Evolutionary conservation across 192 early-diverging fungal genomes (phyloP), one percentile per base, ranked within the genome.

Genomic region (Coemansia guatemalensis): DNA sequence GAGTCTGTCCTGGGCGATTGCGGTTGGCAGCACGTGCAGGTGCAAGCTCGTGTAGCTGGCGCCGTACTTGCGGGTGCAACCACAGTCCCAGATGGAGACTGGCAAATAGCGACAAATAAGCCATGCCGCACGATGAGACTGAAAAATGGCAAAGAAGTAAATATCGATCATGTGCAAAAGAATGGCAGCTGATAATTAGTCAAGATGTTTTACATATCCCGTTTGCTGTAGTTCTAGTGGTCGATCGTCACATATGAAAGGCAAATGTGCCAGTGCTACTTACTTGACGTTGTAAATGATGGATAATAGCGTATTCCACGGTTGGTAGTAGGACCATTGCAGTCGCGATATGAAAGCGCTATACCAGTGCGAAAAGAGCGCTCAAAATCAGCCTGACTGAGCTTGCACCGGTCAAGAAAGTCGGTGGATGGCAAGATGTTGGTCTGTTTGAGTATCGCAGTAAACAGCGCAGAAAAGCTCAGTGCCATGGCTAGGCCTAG

Each of bases 21-120:
- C 50, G 60, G 5, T 56, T 39, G 11, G 65, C 23, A 25, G 24
- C 6, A 2, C 51, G 54, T 4, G 30, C 60, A 17, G 57, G 51
- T 5, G 64, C 62, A 18, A 66, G 14, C n/a, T 29, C 47, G 29
- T 48, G 64, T 39, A 74, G 29, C 41, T 65, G 71, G 1, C 62
- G 64, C 23, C 64, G 71, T 3, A 67, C 68, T 23, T 62, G 57
- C 22, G 76, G 76, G 51, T 79, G 76, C 22, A 74, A 27, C 32
- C 60, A 61, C 35, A 68, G 58, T 0, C 76, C 76, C 5, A 79
- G 64, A 23, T 79, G 71, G n/a, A 67, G 21, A 48, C 76, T 74
- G 53, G 62, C 51, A 67, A 73, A 79, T 60, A 79, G 64, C 18
- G 71, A 73, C 60, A 79, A 50, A 50, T 79, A 79, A 1, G 52